Evolutionary conservation across 75 land plant species (phyloP).

Genomic region (Sequoiadendron giganteum): DNA sequence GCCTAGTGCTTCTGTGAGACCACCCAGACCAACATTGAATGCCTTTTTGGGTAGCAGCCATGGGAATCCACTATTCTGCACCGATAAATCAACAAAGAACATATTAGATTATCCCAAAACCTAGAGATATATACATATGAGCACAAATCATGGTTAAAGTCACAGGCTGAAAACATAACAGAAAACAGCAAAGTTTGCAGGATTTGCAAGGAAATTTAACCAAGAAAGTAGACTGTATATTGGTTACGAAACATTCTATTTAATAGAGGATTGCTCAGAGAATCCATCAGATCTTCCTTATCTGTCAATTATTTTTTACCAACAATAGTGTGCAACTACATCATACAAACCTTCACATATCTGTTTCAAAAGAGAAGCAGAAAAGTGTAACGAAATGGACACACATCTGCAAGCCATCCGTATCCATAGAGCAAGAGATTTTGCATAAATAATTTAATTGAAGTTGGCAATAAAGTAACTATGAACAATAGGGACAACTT

Average conservation of each 20-base stretch:
- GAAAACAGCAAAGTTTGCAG: neutral
- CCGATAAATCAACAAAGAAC: neutral
- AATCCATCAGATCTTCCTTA: neutral
- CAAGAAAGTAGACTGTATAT: neutral
- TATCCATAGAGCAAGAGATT: neutral
- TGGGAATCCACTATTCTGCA: slow-evolving; percentile 89
- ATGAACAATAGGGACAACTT: neutral
- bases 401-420: neutral
- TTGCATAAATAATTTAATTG: neutral
- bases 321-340: neutral
- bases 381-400: neutral
- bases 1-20: slow-evolving; percentile 46
- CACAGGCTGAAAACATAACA: neutral
- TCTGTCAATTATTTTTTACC: neutral
- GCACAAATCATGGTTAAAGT: neutral
- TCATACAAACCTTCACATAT: neutral
- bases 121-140: neutral
- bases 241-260: neutral
- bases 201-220: neutral
- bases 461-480: neutral
- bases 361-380: neutral
- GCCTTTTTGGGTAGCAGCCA: slow-evolving; percentile 72
- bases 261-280: neutral
- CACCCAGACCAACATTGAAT: slow-evolving; percentile 55
- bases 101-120: slow-evolving; percentile 6